A percentile compares a stretch with the other conserved stretches of the same genome.
These are phyloP conservation scores for Patellaria atrata DNA, from an alignment of 495 filamentous ascomycete species.

Conservation along the genomic window DNA sequence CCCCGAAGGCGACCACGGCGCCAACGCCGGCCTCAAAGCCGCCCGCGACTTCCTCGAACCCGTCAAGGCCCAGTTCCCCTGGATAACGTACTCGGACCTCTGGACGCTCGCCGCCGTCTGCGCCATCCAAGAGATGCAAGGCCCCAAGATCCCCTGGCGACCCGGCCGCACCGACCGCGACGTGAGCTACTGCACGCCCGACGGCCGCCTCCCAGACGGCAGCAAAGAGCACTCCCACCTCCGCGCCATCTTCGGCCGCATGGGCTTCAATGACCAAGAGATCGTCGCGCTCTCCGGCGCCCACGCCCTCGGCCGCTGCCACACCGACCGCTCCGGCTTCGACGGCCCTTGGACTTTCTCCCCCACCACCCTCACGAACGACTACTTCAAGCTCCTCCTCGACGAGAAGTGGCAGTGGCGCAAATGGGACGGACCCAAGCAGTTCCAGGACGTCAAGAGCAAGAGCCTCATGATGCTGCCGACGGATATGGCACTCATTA, in stretches of 20 bases:
- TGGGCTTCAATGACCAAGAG: conserved; percentile 96
- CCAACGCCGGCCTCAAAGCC: conserved; percentile 78
- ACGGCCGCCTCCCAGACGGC: conserved; percentile 89
- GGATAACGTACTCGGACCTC: conserved; percentile 92
- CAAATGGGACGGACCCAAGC: conserved; percentile 86
- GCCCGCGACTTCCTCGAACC: conserved; percentile 89
- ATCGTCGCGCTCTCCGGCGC: conserved; percentile 85
- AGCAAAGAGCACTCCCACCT: conserved; percentile 68
- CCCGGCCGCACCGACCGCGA: conserved; percentile 72
- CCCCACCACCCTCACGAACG: conserved; percentile 86
- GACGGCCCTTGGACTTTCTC: conserved; percentile 94
- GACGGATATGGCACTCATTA: conserved; percentile 71
- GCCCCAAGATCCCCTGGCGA: conserved; percentile 76
- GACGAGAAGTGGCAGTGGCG: conserved; percentile 83
- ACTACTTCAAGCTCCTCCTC: conserved; percentile 76
- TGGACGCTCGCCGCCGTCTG: conserved; percentile 83
- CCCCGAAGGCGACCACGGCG: conserved; percentile 83
- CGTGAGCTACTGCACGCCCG: conserved; percentile 47
- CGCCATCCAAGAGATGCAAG: conserved; percentile 90
- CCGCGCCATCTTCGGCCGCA: conserved; percentile 85
- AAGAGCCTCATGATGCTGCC: conserved; percentile 96
- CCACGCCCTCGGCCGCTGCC: conserved; percentile 86
- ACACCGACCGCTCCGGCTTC: conserved; percentile 77
- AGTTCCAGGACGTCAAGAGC: conserved; percentile 70
- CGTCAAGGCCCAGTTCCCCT: conserved; percentile 66